Evolutionary conservation across 2,329 filamentous ascomycete species (phyloP), one percentile per base, ranked within the genome.

Genomic region (Rhinocladiella mackenziei): DNA sequence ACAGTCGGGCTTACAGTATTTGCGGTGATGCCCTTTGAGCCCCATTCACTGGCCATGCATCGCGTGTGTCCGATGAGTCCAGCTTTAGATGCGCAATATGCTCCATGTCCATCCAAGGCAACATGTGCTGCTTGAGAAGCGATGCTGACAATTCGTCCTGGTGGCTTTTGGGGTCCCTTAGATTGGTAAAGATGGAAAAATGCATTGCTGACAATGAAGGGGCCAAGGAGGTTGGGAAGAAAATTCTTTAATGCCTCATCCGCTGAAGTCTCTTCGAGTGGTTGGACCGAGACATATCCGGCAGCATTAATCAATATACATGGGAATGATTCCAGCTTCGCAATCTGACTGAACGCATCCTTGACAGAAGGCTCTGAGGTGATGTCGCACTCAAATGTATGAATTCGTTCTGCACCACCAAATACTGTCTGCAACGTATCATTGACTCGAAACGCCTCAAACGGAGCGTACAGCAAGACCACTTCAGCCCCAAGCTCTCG

Each of bases 11-110:
- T 66, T 2, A 74, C 65, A 3, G 62, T 66, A 47, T 74, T 74
- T 3, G 68, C 58, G 0, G 69, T 73, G 8, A 73, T 72, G 2
- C 70, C 70, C 4, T 62, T 58, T 3, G 62, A 54, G 1, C 62
- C 71, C 70, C 70, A 74, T 48, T 74, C 71, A 17, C 63, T 67
- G 0, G 71, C 71, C 66, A 70, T 69, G 47, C 65, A 67, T 5
- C 65, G 62, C 7, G 68, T 72, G 33, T 73, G 43, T 0, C 68
- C 70, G 11, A 70, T 48, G 5, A 74, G 51, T 0, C 64, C 71
- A 4, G 70, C 69, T 39, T 73, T 74, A 3, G 66, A 70, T 1
- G 71, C 70, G 44, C 71, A 74, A 51, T 73, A 74, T 0, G 69
- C 68, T 1, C 68, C 67, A 42, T 74, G 71, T 1, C 63, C 60